Conservation (phyloP, 2,329 filamentous ascomycete genomes). For the Pseudogymnoascus pannorum region DNA sequence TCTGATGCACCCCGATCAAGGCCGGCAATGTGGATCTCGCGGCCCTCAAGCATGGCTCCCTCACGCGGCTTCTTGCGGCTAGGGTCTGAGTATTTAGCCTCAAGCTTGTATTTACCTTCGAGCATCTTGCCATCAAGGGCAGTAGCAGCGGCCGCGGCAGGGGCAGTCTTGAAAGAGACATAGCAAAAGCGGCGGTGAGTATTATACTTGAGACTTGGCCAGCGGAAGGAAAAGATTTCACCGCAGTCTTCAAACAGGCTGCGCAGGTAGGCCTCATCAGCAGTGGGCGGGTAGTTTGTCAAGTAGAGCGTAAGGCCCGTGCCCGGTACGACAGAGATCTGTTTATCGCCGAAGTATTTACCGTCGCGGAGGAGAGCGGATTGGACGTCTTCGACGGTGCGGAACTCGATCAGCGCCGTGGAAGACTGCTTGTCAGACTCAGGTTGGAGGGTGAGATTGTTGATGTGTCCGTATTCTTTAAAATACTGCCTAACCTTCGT, state of each 20-base stretch:
- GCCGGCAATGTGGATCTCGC: slow-evolving; percentile 74
- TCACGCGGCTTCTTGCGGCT: slow-evolving; percentile 67
- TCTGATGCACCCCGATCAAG: slow-evolving; percentile 57
- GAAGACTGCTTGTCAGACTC: slow-evolving; percentile 54
- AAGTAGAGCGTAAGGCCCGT: slow-evolving; percentile 78
- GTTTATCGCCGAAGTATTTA: slow-evolving; percentile 67
- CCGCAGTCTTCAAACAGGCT: slow-evolving; percentile 67
- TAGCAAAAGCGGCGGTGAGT: slow-evolving; percentile 91
- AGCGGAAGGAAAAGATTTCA: slow-evolving; percentile 75
- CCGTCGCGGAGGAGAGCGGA: slow-evolving; percentile 75
- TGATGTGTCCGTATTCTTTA: slow-evolving; percentile 79
- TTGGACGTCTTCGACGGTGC: slow-evolving; percentile 68
- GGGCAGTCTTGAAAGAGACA: slow-evolving; percentile 69
- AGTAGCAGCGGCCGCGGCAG: slow-evolving; percentile 64
- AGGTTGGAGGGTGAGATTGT: slow-evolving; percentile 61
- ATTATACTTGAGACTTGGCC: slow-evolving; percentile 86
- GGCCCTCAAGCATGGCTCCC: slow-evolving; percentile 76
- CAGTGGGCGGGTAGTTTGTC: slow-evolving; percentile 77
- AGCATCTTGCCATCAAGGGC: slow-evolving; percentile 64
- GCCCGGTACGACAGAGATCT: slow-evolving; percentile 68
- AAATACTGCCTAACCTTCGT: slow-evolving; percentile 82
- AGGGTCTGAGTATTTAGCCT: slow-evolving; percentile 81
- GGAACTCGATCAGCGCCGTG: slow-evolving; percentile 79
- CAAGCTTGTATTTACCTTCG: slow-evolving; percentile 60
- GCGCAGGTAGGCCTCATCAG: slow-evolving; percentile 63